A percentile compares a stretch with the other conserved stretches of the same genome.
phyloP scores from a whole-genome alignment of 495 filamentous ascomycete species.

The Margaritispora aquatica region DNA sequence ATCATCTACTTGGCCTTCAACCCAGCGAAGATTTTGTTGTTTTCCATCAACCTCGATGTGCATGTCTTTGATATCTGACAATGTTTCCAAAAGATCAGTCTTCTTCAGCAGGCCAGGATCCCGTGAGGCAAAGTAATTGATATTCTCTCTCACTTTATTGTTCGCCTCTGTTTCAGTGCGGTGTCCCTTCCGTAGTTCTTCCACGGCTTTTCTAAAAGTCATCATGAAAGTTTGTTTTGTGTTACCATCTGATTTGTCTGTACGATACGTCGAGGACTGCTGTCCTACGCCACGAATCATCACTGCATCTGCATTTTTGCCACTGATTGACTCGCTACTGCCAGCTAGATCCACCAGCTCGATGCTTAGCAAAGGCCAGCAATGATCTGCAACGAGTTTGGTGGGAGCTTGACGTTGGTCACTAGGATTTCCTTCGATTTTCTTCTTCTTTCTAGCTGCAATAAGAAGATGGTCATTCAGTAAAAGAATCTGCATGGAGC shows the following conservation, averaged over 20 bases:
- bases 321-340: slow-evolving; percentile 46
- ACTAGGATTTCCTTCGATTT: slow-evolving; percentile 54
- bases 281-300: slow-evolving; percentile 78
- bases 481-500: slow-evolving; percentile 81
- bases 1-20: slow-evolving; percentile 91
- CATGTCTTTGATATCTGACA: slow-evolving; percentile 68
- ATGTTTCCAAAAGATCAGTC: slow-evolving; percentile 58
- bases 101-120: slow-evolving; percentile 68
- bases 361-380: slow-evolving; percentile 90
- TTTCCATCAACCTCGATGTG: slow-evolving; percentile 95
- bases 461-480: slow-evolving; percentile 93
- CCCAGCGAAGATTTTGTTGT: slow-evolving; percentile 91
- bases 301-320: slow-evolving; percentile 73
- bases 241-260: slow-evolving; percentile 62
- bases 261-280: slow-evolving; percentile 89
- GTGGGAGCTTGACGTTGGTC: slow-evolving; percentile 49
- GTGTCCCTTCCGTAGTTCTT: slow-evolving; percentile 77
- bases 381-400: slow-evolving; percentile 86
- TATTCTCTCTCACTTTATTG: slow-evolving; percentile 69
- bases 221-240: slow-evolving; percentile 77
- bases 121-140: slow-evolving; percentile 72
- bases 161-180: slow-evolving; percentile 78
- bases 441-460: slow-evolving; percentile 85
- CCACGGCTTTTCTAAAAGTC: slow-evolving; percentile 84
- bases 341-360: slow-evolving; percentile 83